These are phyloP conservation scores for Chaetomiaceae sp. DNA, from an alignment of 2,329 filamentous ascomycete species.

Conservation along the genomic window DNA sequence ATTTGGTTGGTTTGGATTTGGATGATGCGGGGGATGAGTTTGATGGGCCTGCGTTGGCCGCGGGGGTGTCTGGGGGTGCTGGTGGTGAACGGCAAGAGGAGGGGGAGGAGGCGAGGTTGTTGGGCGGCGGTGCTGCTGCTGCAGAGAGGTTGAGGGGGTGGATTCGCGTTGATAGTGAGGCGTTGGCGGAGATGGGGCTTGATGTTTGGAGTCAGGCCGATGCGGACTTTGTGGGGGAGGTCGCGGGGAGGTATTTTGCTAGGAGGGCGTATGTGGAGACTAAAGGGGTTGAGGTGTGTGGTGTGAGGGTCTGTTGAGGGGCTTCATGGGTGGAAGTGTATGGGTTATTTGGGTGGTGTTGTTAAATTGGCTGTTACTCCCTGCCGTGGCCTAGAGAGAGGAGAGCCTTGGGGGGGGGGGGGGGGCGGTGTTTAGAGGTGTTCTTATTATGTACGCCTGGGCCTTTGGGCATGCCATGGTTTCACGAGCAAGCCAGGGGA, in stretches of 20 bases:
- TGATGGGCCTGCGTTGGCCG: background rate
- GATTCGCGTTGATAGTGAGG: conserved; percentile 57
- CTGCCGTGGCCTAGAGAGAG: too few species aligned
- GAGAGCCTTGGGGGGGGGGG: too few species aligned
- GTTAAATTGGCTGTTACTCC: too few species aligned
- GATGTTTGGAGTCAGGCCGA: conserved; percentile 72
- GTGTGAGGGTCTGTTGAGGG: conserved; percentile 61
- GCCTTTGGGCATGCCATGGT: too few species aligned
- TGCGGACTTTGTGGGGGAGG: conserved; percentile 60
- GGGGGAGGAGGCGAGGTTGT: conserved; percentile 19
- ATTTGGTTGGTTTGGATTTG: conserved; percentile 28
- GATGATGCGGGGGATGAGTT: conserved; percentile 18
- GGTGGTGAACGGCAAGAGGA: conserved; percentile 9
- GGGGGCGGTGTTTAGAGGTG: too few species aligned
- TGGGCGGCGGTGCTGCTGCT: background rate
- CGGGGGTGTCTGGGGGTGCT: too few species aligned
- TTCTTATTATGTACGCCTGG: too few species aligned
- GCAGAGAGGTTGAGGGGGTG: conserved; percentile 33
- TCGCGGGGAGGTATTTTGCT: conserved; percentile 62
- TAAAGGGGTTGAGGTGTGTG: conserved; percentile 69
- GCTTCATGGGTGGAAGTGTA: too few species aligned
- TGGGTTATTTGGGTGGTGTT: too few species aligned
- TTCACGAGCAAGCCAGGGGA: too few species aligned
- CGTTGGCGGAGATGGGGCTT: conserved; percentile 67
- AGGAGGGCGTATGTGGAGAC: conserved; percentile 59